Evolutionary conservation across 345 rosid species (phyloP).

Genomic region (Salix koriyanagi): DNA sequence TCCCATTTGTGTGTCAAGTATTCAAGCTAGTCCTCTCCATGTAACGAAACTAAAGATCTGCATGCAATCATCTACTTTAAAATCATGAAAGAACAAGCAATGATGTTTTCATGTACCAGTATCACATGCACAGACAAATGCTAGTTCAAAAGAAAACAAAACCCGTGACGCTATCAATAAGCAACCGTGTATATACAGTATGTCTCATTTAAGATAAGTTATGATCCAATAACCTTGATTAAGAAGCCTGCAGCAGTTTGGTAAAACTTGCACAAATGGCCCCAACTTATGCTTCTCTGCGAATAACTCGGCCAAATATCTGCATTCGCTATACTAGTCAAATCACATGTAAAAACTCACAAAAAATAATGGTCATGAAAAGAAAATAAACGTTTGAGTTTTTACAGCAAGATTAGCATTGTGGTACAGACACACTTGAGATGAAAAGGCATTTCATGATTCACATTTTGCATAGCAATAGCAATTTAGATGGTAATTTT

Average conservation of each 20-base stretch:
- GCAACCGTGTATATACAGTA: not conserved
- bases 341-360: not conserved
- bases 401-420: not conserved
- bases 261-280: constrained; percentile 73
- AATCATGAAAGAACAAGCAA: not conserved
- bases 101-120: not conserved
- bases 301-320: constrained; percentile 78
- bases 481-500: not conserved
- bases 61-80: not conserved
- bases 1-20: not conserved
- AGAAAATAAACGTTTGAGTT: not conserved
- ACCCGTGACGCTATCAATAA: not conserved
- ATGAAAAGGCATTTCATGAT: not conserved
- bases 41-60: not conserved
- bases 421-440: not conserved
- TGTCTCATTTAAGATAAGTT: not conserved
- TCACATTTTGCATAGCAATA: not conserved
- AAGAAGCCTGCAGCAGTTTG: constrained; percentile 65
- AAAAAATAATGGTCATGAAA: not conserved
- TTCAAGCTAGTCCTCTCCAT: not conserved
- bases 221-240: constrained; percentile 56
- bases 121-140: not conserved
- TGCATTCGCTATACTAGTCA: constrained; percentile 28
- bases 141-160: not conserved
- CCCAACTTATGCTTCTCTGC: constrained; percentile 81